Evolutionary conservation across 73 alveolate species (phyloP).

Genomic region (Paramecium sexaurelia): DNA sequence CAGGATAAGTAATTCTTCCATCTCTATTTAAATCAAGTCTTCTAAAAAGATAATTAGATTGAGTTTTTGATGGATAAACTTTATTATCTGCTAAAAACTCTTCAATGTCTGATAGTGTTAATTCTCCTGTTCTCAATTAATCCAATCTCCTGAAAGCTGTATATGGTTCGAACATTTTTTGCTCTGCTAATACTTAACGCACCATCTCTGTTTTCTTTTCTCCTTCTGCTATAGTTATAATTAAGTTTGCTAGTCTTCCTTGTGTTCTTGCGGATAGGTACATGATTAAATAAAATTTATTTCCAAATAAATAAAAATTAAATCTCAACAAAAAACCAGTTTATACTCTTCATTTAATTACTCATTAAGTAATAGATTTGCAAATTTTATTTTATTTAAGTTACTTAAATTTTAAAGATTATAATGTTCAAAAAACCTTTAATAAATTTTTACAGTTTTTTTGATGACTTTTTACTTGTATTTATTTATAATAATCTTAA

Average conservation of each 20-base stretch:
- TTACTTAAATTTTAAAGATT: background rate
- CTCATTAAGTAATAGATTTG: background rate
- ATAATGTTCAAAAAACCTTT: background rate
- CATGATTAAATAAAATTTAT: conserved; percentile 48
- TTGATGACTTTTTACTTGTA: too few relatives aligned
- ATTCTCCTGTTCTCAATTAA: conserved; percentile 51
- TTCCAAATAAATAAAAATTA: conserved; percentile 20
- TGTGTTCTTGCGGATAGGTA: conserved; percentile 53
- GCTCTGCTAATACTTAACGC: conserved; percentile 44
- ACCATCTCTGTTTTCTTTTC: conserved; percentile 59
- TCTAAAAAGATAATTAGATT: conserved; percentile 38
- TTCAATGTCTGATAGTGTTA: background rate
- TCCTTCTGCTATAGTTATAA: conserved; percentile 51
- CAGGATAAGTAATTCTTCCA: conserved; percentile 62
- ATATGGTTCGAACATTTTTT: conserved; percentile 55
- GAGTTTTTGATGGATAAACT: conserved; percentile 29
- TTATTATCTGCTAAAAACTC: conserved; percentile 55
- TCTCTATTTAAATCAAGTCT: conserved; percentile 56
- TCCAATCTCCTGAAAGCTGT: conserved; percentile 57
- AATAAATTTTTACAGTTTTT: background rate
- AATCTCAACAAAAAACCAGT: background rate
- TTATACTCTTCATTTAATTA: background rate
- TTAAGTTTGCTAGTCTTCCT: conserved; percentile 45
- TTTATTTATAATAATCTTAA: too few relatives aligned
- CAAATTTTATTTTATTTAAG: background rate